Conservation (phyloP, 2,329 filamentous ascomycete species). For the Xylaria sp. region DNA sequence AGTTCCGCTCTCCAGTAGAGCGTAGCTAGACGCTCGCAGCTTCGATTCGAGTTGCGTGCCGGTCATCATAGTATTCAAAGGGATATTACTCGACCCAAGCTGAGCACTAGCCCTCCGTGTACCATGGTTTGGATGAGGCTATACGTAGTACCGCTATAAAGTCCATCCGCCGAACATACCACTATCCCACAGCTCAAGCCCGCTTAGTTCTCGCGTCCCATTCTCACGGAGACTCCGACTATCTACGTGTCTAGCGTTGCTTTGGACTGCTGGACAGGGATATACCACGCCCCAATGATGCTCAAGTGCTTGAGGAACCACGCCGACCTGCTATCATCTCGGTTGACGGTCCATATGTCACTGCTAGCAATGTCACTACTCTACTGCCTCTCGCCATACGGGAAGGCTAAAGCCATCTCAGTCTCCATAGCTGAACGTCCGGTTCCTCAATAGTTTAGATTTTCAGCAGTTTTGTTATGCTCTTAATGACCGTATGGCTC, state of each 20-base stretch:
- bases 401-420: background rate
- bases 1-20: background rate
- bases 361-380: constrained; percentile 3
- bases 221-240: constrained; percentile 11
- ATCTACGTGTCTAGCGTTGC: constrained; percentile 12
- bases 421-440: constrained; percentile 10
- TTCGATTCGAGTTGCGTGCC: background rate
- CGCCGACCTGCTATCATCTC: constrained; percentile 1
- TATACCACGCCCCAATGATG: constrained; percentile 7
- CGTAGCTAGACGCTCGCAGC: background rate
- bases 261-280: constrained; percentile 20
- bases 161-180: constrained; percentile 7
- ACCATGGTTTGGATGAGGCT: background rate
- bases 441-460: background rate
- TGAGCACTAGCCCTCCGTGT: background rate
- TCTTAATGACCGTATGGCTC: background rate
- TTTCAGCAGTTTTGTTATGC: constrained; percentile 6
- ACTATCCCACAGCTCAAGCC: constrained; percentile 9
- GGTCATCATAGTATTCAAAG: background rate
- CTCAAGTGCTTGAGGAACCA: constrained; percentile 3
- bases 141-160: constrained; percentile 1
- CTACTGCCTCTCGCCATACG: background rate
- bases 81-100: background rate
- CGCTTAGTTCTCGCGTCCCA: constrained; percentile 4
- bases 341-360: background rate